Evolutionary conservation across 495 filamentous ascomycete species (phyloP).

Genomic region (Bombardia bombarda): DNA sequence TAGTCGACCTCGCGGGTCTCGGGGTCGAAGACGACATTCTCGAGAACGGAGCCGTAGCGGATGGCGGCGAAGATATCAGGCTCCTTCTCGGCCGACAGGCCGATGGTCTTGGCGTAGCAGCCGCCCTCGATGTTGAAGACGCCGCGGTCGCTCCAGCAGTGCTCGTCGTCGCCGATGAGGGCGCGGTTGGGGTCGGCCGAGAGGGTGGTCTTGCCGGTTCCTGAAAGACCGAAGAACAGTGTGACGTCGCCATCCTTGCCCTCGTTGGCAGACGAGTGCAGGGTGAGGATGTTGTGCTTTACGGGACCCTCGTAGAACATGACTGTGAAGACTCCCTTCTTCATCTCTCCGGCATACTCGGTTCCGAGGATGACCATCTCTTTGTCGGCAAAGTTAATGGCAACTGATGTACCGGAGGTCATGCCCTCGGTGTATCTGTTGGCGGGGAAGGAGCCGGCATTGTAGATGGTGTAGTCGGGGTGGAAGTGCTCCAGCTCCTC

Average conservation of each 20-base stretch:
- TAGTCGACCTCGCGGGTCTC: constrained; percentile 86
- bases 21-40: constrained; percentile 97
- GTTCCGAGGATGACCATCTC: constrained; percentile 96
- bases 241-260: constrained; percentile 87
- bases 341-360: constrained; percentile 99
- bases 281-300: constrained; percentile 96
- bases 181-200: constrained; percentile 95
- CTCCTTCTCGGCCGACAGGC: constrained; percentile 96
- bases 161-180: constrained; percentile 97
- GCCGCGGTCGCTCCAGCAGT: constrained; percentile 95
- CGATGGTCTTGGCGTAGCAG: constrained; percentile 98
- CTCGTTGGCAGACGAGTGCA: constrained; percentile 97
- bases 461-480: constrained; percentile 99
- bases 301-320: constrained; percentile 99
- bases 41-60: constrained; percentile 91
- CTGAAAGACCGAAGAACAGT: constrained; percentile 98
- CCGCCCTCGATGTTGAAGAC: constrained; percentile 99
- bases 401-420: constrained; percentile 75
- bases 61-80: constrained; percentile 97
- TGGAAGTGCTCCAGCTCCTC: constrained; percentile 95
- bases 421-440: constrained; percentile 97
- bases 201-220: constrained; percentile 96
- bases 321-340: constrained; percentile 99
- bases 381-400: constrained; percentile 78
- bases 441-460: constrained; percentile 95